Evolutionary conservation across 345 rosid species (phyloP), one percentile per base, ranked within the genome.

Genomic region (Angophora floribunda): DNA sequence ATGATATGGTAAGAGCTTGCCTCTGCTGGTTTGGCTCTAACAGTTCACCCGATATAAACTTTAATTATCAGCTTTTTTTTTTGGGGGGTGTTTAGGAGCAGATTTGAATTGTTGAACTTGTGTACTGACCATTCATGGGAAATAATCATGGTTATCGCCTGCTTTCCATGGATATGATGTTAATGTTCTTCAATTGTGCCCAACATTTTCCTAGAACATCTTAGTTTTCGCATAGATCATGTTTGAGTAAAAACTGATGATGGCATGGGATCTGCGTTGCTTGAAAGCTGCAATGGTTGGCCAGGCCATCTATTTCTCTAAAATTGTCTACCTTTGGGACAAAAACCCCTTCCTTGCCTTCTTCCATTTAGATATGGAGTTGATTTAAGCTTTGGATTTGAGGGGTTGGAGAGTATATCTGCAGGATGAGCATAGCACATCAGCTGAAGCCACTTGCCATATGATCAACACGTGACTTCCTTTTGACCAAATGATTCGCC

Each of bases 371-470:
- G 41, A 30, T 65, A 65, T 65, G 78, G n/a, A 87, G 21, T 86
- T 91, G 44, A 90, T 87, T 9, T 44, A 13, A 13, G 51, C 67
- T 90, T 85, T 22, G 8, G 13, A 89, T 88, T 92, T 49, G 87
- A 96, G 98, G 92, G 97, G 97, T 67, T 95, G 95, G 96, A 95
- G 99, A 86, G 99, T 97, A 85, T 96, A 95, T 92, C 93, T 97
- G 47, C 95, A 91, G 88, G 97, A 97, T 93, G 99, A 97, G 89
- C 97, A 94, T 89, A 95, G 98, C 44, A 94, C 99, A 86, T 93
- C 99, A 53, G 86, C 92, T 32, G 96, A 95, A 87, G 98, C 98
- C 49, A 85, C 91, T 86, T 87, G 88, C 86, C 85, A 92, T 28
- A 96, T 97, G 98, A 96, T 97, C 89, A 87, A 92, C 89, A 91